Evolutionary conservation across 192 early-diverging fungal genomes (phyloP).

Genomic region (Coemansia sp.): DNA sequence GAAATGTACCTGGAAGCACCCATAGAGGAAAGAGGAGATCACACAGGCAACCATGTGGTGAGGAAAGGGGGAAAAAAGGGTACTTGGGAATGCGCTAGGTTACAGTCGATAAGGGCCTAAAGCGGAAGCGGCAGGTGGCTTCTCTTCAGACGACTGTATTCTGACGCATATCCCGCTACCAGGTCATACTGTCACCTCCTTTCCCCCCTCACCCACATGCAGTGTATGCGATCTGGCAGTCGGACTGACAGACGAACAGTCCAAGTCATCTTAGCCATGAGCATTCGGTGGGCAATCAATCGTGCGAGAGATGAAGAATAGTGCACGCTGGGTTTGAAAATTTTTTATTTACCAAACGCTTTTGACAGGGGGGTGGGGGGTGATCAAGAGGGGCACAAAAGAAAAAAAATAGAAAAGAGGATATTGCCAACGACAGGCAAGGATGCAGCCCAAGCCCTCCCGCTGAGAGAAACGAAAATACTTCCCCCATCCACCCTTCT

Average conservation of each 20-base stretch:
- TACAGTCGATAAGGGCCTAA: not conserved
- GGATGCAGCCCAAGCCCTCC: not conserved
- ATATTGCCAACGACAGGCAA: slow-evolving; percentile 2
- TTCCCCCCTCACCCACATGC: not conserved
- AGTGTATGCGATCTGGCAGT: slow-evolving; percentile 3
- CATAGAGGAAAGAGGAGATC: not conserved
- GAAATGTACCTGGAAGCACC: not conserved
- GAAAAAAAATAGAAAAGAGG: not conserved
- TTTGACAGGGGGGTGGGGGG: slow-evolving; percentile 1
- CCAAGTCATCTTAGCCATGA: slow-evolving; percentile 1
- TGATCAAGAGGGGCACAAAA: not conserved
- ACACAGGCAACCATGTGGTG: slow-evolving; percentile 1
- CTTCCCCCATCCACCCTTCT: not conserved
- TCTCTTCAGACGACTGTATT: not conserved
- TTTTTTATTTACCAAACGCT: slow-evolving; percentile 5
- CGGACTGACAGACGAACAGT: not conserved
- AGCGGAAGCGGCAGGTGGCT: not conserved
- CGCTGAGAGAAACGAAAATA: not conserved
- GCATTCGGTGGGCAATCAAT: slow-evolving; percentile 9
- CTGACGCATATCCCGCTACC: not conserved
- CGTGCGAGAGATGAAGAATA: not conserved
- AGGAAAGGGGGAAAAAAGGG: not conserved
- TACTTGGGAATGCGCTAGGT: not conserved
- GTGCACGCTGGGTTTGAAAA: slow-evolving; percentile 9
- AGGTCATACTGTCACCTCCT: not conserved